These are phyloP conservation scores for Phaffomyces antillensis DNA, from an alignment of 805 yeast species.

Conservation along the genomic window DNA sequence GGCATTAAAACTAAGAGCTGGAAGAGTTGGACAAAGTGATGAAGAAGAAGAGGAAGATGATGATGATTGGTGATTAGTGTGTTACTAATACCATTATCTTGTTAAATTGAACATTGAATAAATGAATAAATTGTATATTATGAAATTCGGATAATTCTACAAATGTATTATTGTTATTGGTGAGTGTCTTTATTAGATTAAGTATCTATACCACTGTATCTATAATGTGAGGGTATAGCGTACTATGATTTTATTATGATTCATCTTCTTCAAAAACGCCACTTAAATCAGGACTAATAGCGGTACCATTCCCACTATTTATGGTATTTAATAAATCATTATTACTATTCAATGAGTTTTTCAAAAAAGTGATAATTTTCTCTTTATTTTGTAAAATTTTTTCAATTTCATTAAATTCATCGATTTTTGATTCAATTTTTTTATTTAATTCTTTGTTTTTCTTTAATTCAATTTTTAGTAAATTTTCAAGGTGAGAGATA, in stretches of 20 bases:
- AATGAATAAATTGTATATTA: not conserved
- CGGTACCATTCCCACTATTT: constrained; percentile 18
- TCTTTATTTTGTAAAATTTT: constrained; percentile 66
- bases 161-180: not conserved
- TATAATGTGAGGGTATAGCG: not conserved
- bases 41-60: constrained; percentile 67
- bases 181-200: not conserved
- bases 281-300: constrained; percentile 40
- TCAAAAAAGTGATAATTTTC: constrained; percentile 66
- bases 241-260: too few species aligned
- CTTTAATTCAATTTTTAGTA: constrained; percentile 28
- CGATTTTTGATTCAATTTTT: constrained; percentile 28
- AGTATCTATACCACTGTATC: too few species aligned
- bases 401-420: constrained; percentile 58
- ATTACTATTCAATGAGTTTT: constrained; percentile 56
- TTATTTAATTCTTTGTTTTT: not conserved
- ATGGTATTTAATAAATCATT: constrained; percentile 25
- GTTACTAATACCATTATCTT: too few species aligned
- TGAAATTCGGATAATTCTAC: not conserved
- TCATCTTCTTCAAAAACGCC: constrained; percentile 36
- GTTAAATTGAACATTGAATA: too few species aligned
- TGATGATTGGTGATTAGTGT: constrained; percentile 53
- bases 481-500: constrained; percentile 51
- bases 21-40: constrained; percentile 57
- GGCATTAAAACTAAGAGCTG: constrained; percentile 75